These are phyloP conservation scores for Cladosporium sp. DNA, from an alignment of 2,329 filamentous ascomycete genomes.

Conservation along the genomic window DNA sequence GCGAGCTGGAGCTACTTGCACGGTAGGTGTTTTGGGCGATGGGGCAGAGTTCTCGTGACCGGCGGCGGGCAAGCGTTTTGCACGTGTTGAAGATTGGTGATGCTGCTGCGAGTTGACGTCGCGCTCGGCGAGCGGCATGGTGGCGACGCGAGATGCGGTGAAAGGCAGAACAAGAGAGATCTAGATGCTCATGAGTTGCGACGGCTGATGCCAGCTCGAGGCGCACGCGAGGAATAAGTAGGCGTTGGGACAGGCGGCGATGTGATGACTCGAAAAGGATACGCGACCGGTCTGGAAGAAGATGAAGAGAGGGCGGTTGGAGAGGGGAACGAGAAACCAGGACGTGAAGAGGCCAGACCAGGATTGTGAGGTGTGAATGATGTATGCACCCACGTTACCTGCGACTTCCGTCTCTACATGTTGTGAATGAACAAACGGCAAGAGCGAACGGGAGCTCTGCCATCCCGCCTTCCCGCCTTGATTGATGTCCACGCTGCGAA, in stretches of 20 bases:
- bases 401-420: background rate
- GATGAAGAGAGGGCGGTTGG: background rate
- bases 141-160: conserved; percentile 2
- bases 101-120: conserved; percentile 20
- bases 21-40: background rate
- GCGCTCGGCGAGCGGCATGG: conserved; percentile 23
- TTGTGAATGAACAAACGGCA: conserved; percentile 9
- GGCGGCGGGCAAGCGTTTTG: conserved; percentile 15
- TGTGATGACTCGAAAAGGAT: too few relatives aligned
- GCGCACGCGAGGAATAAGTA: background rate
- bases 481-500: background rate
- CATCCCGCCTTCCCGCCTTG: background rate
- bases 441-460: background rate
- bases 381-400: background rate
- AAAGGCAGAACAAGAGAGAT: background rate
- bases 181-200: background rate
- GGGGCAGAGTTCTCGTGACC: conserved; percentile 17
- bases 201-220: background rate
- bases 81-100: conserved; percentile 13
- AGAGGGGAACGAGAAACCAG: background rate
- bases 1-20: conserved; percentile 3
- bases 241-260: background rate
- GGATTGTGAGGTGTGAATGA: background rate
- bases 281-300: background rate
- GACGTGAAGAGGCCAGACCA: too few relatives aligned